Conservation (phyloP, 345 rosid species). For the Gossypium raimondii region DNA sequence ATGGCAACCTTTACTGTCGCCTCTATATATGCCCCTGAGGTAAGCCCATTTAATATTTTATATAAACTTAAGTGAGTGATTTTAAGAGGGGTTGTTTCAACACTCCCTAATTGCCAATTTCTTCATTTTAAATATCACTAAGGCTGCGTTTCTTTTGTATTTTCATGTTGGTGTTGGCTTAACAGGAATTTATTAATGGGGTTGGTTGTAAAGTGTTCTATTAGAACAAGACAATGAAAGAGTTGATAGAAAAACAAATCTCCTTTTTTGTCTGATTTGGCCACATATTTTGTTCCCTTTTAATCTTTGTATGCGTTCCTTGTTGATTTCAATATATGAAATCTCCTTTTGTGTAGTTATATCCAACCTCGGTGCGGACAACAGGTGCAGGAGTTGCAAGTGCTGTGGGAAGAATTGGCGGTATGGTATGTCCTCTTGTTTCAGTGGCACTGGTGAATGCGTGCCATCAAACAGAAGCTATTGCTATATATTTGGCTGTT, state of each 20-base stretch:
- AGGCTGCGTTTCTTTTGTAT: too few species aligned
- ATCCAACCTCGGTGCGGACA: slow-evolving; percentile 55
- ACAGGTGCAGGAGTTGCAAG: slow-evolving; percentile 58
- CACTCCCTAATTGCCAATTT: neutral
- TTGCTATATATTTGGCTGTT: slow-evolving; percentile 34
- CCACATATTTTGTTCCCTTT: neutral
- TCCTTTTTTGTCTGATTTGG: neutral
- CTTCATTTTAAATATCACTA: neutral
- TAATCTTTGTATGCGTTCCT: neutral
- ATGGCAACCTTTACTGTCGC: slow-evolving; percentile 38
- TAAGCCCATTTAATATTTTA: slow-evolving; percentile 12
- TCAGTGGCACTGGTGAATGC: slow-evolving; percentile 45
- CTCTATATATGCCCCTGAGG: slow-evolving; percentile 59
- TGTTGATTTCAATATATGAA: neutral
- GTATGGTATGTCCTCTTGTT: slow-evolving; percentile 59
- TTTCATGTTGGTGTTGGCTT: too few species aligned
- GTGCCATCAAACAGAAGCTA: slow-evolving; percentile 48
- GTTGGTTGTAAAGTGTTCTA: too few species aligned
- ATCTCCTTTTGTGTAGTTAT: slow-evolving; percentile 26
- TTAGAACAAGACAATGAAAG: too few species aligned
- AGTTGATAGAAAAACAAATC: too few species aligned
- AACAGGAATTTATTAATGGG: too few species aligned
- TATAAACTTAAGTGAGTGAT: too few species aligned
- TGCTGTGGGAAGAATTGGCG: slow-evolving; percentile 57
- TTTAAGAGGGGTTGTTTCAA: neutral